Evolutionary conservation across 805 yeast genomes (phyloP).

Genomic region (Zygosaccharomyces bailii): DNA sequence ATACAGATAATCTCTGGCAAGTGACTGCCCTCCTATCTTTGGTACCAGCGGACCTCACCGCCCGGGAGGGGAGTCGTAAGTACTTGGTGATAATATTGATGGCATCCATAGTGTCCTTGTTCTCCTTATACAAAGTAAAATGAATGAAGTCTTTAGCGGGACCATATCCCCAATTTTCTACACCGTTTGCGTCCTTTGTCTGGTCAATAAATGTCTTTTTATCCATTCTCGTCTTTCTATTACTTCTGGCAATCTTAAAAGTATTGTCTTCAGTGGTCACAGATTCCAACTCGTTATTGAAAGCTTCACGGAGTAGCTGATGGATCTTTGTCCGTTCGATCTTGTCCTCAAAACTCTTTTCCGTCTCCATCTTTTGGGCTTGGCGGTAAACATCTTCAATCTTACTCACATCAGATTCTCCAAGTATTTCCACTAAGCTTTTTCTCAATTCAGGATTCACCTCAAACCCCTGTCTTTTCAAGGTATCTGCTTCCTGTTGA

Average conservation of each 20-base stretch:
- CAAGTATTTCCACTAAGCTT: constrained; percentile 51
- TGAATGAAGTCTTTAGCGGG: constrained; percentile 64
- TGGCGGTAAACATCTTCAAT: constrained; percentile 53
- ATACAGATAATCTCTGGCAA: constrained; percentile 72
- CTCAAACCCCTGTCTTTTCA: constrained; percentile 37
- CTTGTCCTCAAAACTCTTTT: constrained; percentile 59
- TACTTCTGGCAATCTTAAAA: constrained; percentile 58
- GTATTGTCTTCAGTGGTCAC: constrained; percentile 66
- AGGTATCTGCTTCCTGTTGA: constrained; percentile 32
- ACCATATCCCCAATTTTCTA: constrained; percentile 71
- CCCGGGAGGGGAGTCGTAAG: constrained; percentile 67
- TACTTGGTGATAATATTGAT: constrained; percentile 70
- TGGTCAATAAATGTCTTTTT: constrained; percentile 39
- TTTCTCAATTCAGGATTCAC: constrained; percentile 46
- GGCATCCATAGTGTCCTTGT: constrained; percentile 96
- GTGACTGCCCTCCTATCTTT: constrained; percentile 96
- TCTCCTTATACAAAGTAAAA: constrained; percentile 84
- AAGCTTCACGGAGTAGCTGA: constrained; percentile 67
- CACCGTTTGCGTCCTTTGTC: constrained; percentile 45
- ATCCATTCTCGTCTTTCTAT: constrained; percentile 39
- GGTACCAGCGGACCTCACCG: constrained; percentile 85
- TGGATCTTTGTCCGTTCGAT: constrained; percentile 75
- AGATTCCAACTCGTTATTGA: constrained; percentile 72
- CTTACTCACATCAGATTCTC: constrained; percentile 55
- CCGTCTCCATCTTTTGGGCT: constrained; percentile 58